A percentile compares a stretch with the other conserved stretches of the same genome.
phyloP scores from a whole-genome alignment of 2,329 filamentous ascomycete genomes.

The Kalmusia sp. region DNA sequence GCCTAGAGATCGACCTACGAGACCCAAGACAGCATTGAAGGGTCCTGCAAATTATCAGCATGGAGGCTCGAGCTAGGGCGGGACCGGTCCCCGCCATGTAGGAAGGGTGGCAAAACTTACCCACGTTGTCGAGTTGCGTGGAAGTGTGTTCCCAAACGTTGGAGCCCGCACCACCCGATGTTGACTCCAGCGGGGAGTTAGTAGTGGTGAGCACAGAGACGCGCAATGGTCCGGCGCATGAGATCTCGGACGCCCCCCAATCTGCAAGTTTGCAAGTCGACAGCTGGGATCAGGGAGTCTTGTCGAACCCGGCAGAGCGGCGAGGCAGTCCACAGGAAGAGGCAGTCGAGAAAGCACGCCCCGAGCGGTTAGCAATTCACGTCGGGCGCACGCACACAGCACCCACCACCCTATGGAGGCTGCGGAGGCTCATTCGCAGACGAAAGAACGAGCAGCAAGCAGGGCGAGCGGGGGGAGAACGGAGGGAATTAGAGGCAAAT shows the following conservation, averaged over 20 bases:
- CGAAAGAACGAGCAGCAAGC: constrained; percentile 38
- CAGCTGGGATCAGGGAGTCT: constrained; percentile 33
- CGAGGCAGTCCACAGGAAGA: constrained; percentile 22
- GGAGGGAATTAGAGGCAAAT: constrained; percentile 40
- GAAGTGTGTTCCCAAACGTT: constrained; percentile 42
- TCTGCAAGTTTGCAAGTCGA: constrained; percentile 34
- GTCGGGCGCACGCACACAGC: constrained; percentile 33
- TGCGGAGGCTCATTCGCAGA: constrained; percentile 36
- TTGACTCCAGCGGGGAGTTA: constrained; percentile 36
- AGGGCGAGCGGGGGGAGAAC: constrained; percentile 36
- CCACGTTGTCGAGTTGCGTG: constrained; percentile 34
- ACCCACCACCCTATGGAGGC: constrained; percentile 21
- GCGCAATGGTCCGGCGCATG: constrained; percentile 43
- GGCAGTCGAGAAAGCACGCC: constrained; percentile 29
- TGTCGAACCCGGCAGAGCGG: constrained; percentile 27
- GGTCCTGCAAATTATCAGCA: constrained; percentile 37
- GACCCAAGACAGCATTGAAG: constrained; percentile 37
- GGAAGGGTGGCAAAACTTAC: constrained; percentile 34
- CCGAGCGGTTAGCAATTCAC: constrained; percentile 30
- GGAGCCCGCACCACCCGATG: constrained; percentile 43
- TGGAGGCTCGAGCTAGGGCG: constrained; percentile 25
- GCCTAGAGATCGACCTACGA: constrained; percentile 31
- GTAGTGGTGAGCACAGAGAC: constrained; percentile 39
- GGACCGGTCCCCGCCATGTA: constrained; percentile 26
- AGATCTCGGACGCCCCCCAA: constrained; percentile 36